Conservation (phyloP, 2,329 filamentous ascomycete species). For the Aspergillus eucalypticola region DNA sequence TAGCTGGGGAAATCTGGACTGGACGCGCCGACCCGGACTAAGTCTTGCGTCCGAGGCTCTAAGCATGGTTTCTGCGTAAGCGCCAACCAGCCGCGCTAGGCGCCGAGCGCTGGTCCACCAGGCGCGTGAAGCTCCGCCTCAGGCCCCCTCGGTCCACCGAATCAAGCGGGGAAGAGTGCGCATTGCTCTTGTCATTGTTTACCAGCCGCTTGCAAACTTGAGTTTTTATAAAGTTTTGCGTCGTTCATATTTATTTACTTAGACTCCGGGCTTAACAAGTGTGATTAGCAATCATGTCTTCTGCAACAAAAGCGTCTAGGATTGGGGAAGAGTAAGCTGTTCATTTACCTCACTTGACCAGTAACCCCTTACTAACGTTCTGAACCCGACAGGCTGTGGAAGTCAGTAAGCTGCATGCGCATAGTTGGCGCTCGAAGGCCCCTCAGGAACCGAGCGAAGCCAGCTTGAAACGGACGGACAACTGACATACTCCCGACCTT, state of each 20-base stretch:
- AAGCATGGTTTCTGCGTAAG: conserved; percentile 8
- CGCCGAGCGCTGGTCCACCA: conserved; percentile 21
- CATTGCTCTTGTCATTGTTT: conserved; percentile 9
- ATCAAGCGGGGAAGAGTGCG: conserved; percentile 22
- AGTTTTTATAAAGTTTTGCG: neutral
- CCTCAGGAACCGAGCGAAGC: neutral
- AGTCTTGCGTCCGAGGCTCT: conserved; percentile 2
- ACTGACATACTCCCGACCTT: conserved; percentile 17
- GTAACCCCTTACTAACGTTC: conserved; percentile 24
- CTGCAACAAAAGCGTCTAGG: conserved; percentile 65
- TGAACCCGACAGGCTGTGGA: conserved; percentile 72
- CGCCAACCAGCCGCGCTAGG: conserved; percentile 26
- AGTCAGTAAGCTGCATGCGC: conserved; percentile 62
- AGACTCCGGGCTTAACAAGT: neutral
- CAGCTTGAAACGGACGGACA: neutral
- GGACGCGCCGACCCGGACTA: neutral
- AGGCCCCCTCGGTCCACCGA: conserved; percentile 18
- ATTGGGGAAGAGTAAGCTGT: conserved; percentile 71
- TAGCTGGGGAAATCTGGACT: neutral
- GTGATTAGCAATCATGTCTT: conserved; percentile 47
- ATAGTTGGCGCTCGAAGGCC: neutral
- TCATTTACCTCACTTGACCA: neutral
- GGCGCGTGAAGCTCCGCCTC: conserved; percentile 22
- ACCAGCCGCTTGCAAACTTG: neutral
- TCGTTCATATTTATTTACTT: no score